Evolutionary conservation across 179 eudicot species (phyloP), one percentile per base, ranked within the genome.

Genomic region (Silene coronaria): DNA sequence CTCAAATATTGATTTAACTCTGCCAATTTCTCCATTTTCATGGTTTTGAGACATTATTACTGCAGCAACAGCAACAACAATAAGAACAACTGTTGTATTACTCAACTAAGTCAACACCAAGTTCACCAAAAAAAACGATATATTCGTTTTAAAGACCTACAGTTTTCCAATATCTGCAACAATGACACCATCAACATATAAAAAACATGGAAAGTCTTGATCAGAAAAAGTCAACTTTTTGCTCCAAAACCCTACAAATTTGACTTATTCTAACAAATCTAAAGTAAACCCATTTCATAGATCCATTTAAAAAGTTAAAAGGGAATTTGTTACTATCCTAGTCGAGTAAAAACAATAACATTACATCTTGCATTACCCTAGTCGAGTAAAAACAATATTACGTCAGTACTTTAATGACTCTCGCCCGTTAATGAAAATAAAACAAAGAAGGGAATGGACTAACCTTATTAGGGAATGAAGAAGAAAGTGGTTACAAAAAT

Each of bases 1-100:
- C 81, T 89, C 91, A 59, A 89, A 86, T 12, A 85, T 76, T 26
- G 79, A 61, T 62, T 66, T 84, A 8, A 80, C 46, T 27, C 85
- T 85, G 45, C 63, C 74, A 45, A 34, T 75, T 69, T 59, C 75
- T 34, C 87, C 91, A 76, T 89, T 85, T 77, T 84, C 82, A 36
- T 81, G 11, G 68, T 89, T 84, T 72, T 85, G 86, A 70, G 85
- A 70, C 84, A 81, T 81, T 16, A n/a, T 24, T 76, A 45, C 51
- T n/a, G 58, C 58, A 53, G 17, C 21, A 51, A 51, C 57, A 51
- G 16, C 57, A 53, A 14, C 57, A 51, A 51, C 19, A 13, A 48
- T 5, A 48, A 17, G 19, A 51, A 53, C 58, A 57, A 64, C 22
- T 80, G 73, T 67, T 67, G 74, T 73, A 72, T 80, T 42, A 45